Evolutionary conservation across 768 basidiomycete species (phyloP).

Genomic region (Hebeloma cylindrosporum): DNA sequence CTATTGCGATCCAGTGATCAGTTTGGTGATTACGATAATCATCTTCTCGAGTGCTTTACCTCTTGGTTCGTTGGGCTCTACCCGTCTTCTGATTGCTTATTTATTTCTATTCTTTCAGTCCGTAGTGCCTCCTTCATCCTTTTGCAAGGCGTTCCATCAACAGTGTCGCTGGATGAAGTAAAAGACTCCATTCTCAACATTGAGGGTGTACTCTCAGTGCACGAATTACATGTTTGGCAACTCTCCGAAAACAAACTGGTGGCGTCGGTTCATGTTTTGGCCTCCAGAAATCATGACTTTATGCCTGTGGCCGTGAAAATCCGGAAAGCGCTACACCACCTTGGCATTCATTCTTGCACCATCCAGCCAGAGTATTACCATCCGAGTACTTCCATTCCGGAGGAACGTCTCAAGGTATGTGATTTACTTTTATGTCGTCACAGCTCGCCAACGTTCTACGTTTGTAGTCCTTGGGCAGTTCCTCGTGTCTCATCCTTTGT

Average conservation of each 20-base stretch:
- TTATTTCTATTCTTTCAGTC: conserved; percentile 35
- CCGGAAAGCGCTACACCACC: conserved; percentile 78
- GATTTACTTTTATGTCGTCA: not conserved
- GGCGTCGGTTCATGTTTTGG: conserved; percentile 92
- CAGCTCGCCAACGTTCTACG: not conserved
- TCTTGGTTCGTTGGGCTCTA: conserved; percentile 54
- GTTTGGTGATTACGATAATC: conserved; percentile 90
- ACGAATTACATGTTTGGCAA: conserved; percentile 98
- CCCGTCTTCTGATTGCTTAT: not conserved
- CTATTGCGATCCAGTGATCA: conserved; percentile 93
- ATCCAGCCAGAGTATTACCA: conserved; percentile 86
- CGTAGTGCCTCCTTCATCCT: conserved; percentile 93
- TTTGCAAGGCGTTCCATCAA: conserved; percentile 89
- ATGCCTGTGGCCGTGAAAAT: conserved; percentile 89
- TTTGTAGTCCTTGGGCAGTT: conserved; percentile 47
- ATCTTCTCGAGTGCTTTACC: conserved; percentile 96
- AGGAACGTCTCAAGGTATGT: conserved; percentile 52
- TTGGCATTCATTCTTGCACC: conserved; percentile 93
- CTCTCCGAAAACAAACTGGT: conserved; percentile 93
- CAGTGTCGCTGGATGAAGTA: conserved; percentile 88
- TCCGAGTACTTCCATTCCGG: conserved; percentile 37
- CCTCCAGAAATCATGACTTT: conserved; percentile 80
- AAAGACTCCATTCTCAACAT: conserved; percentile 78
- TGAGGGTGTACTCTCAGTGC: conserved; percentile 82
- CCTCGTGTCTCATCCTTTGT: conserved; percentile 71